Conservation (phyloP, 257 asterid genomes). For the Eucommia ulmoides region DNA sequence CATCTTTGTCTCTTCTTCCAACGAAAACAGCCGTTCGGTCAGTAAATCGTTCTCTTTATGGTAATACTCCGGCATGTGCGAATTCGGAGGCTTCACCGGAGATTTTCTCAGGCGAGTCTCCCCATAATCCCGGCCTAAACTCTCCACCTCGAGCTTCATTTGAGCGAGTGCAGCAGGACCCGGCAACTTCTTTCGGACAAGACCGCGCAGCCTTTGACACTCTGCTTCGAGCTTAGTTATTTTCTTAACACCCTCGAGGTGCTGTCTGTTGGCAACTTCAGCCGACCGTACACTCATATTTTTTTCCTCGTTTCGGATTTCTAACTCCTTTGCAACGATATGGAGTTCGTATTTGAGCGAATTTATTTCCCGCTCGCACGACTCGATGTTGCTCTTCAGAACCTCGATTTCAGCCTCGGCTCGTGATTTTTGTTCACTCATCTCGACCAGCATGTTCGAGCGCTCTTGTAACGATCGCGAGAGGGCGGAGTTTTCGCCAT, state of each 20-base stretch:
- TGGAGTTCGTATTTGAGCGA: conserved; percentile 79
- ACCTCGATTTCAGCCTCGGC: conserved; percentile 75
- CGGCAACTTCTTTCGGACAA: conserved; percentile 86
- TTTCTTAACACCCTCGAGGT: conserved; percentile 87
- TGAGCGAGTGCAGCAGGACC: conserved; percentile 98
- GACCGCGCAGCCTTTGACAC: conserved; percentile 94
- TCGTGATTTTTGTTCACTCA: conserved; percentile 73
- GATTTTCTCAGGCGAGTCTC: conserved; percentile 72
- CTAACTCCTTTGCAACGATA: conserved; percentile 67
- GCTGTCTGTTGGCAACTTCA: conserved; percentile 86
- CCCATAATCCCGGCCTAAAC: conserved; percentile 61
- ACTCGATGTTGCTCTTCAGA: conserved; percentile 53
- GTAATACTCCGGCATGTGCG: conserved; percentile 50
- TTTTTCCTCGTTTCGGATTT: conserved; percentile 90
- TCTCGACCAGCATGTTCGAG: conserved; percentile 67
- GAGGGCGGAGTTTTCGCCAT: conserved; percentile 80
- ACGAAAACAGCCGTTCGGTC: conserved; percentile 64
- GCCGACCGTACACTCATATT: conserved; percentile 89
- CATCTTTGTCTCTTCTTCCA: conserved; percentile 97
- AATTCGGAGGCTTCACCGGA: conserved; percentile 66
- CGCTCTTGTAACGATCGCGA: conserved; percentile 92
- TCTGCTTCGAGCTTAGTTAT: conserved; percentile 93
- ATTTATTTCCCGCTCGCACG: conserved; percentile 66
- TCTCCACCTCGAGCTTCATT: conserved; percentile 96
- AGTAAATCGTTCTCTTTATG: conserved; percentile 64